Evolutionary conservation across 106 monocot species (phyloP).

Genomic region (Allium cepa): DNA sequence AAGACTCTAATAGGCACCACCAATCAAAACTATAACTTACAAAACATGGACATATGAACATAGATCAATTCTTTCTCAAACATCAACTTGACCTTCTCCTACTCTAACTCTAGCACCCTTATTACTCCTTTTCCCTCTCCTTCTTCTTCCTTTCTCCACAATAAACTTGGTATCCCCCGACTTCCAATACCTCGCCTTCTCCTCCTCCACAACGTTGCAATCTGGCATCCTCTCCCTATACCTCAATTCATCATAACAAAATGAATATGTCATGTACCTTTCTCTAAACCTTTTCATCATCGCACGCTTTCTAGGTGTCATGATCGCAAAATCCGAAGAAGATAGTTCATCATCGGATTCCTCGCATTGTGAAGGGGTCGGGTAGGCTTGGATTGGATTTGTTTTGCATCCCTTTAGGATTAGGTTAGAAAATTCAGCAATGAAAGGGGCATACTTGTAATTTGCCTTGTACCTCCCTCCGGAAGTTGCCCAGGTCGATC

Average conservation of each 20-base stretch:
- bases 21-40: neutral
- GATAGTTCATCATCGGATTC: conserved; percentile 16
- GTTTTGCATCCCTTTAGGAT: conserved; percentile 42
- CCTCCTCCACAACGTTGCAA: conserved; percentile 24
- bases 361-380: conserved; percentile 19
- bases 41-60: neutral
- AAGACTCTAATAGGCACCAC: neutral
- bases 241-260: conserved; percentile 40
- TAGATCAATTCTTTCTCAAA: neutral
- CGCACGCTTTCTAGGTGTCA: conserved; percentile 27
- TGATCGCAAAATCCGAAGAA: conserved; percentile 23
- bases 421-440: conserved; percentile 41
- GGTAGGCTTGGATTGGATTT: conserved; percentile 31
- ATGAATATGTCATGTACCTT: conserved; percentile 50
- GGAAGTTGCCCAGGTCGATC: conserved; percentile 43
- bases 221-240: conserved; percentile 45
- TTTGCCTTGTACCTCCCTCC: conserved; percentile 48
- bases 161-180: conserved; percentile 31
- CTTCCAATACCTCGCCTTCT: conserved; percentile 29
- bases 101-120: neutral
- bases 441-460: conserved; percentile 51
- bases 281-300: conserved; percentile 42
- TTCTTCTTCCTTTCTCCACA: neutral
- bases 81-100: conserved; percentile 1
- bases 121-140: neutral